Percentiles rank a stretch among this genome's conserved stretches.
Evolutionary conservation across 2,329 filamentous ascomycete species (phyloP).

Genomic region (Lomentospora prolificans): DNA sequence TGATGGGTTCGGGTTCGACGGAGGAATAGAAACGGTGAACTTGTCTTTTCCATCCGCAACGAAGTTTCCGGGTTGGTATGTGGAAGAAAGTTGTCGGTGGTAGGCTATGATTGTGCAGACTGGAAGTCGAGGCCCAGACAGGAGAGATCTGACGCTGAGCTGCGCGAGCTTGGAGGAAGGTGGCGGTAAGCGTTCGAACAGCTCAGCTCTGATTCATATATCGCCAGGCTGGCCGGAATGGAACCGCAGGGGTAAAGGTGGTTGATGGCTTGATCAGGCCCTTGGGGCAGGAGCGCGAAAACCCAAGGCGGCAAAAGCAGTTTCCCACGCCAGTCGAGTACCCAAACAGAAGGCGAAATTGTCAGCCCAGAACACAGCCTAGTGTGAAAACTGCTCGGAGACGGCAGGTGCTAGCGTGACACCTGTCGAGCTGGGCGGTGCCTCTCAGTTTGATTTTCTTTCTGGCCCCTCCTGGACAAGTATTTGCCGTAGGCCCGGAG

Average conservation of each 20-base stretch:
- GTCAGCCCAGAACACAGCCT: background rate
- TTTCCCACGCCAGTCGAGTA: background rate
- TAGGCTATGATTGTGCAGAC: background rate
- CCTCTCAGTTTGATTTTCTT: background rate
- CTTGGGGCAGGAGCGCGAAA: background rate
- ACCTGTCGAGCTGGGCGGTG: background rate
- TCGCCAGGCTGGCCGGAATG: too few species aligned
- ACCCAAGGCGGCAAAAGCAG: background rate
- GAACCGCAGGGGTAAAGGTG: background rate
- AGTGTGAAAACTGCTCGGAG: background rate
- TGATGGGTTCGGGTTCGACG: background rate
- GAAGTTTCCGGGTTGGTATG: background rate
- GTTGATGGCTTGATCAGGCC: background rate
- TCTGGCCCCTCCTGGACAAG: background rate
- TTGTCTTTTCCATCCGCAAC: background rate
- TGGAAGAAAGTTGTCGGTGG: background rate
- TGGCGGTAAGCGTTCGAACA: background rate
- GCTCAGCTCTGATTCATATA: background rate
- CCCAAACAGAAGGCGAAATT: background rate
- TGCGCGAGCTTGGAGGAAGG: background rate
- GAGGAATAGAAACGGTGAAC: background rate
- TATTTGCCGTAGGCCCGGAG: background rate
- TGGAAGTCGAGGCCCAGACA: too few species aligned
- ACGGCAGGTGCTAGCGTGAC: constrained; percentile 4
- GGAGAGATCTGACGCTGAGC: too few species aligned